These are phyloP conservation scores for Hyaloscypha hepaticicola DNA, from an alignment of 495 filamentous ascomycete genomes.

Conservation along the genomic window DNA sequence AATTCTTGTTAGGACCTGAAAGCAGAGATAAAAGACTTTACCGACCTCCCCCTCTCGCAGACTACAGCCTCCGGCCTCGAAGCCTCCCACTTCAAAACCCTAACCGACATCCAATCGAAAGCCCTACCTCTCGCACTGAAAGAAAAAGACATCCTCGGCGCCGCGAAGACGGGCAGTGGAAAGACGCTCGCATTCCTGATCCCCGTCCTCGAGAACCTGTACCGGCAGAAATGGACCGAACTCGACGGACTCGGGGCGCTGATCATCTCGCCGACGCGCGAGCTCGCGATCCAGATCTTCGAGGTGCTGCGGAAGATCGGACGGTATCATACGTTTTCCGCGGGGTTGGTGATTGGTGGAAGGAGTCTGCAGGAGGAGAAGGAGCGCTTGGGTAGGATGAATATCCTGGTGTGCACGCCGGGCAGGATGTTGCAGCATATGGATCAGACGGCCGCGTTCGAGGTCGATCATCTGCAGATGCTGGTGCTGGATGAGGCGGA, in stretches of 20 bases:
- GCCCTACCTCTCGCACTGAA: constrained; percentile 84
- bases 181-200: constrained; percentile 95
- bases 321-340: constrained; percentile 85
- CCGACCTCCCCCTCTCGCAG: constrained; percentile 81
- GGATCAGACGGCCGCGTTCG: constrained; percentile 89
- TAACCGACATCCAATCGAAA: constrained; percentile 90
- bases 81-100: constrained; percentile 80
- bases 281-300: constrained; percentile 96
- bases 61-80: constrained; percentile 79
- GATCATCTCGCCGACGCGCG: constrained; percentile 90
- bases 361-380: constrained; percentile 87
- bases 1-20: constrained; percentile 42
- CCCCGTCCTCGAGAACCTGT: constrained; percentile 93
- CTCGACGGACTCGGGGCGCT: constrained; percentile 89
- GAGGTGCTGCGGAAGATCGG: constrained; percentile 91
- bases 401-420: constrained; percentile 95
- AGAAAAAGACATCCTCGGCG: constrained; percentile 86
- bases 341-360: constrained; percentile 93
- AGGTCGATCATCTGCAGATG: constrained; percentile 86
- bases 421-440: constrained; percentile 94
- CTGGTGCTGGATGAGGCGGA: constrained; percentile 96
- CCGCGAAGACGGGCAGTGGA: constrained; percentile 94
- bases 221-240: constrained; percentile 84
- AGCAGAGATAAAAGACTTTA: constrained; percentile 54
- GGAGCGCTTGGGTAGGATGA: constrained; percentile 87